Base-by-base conservation (phyloP, 805 yeast species). In the Scheffersomyces spartinae region DNA sequence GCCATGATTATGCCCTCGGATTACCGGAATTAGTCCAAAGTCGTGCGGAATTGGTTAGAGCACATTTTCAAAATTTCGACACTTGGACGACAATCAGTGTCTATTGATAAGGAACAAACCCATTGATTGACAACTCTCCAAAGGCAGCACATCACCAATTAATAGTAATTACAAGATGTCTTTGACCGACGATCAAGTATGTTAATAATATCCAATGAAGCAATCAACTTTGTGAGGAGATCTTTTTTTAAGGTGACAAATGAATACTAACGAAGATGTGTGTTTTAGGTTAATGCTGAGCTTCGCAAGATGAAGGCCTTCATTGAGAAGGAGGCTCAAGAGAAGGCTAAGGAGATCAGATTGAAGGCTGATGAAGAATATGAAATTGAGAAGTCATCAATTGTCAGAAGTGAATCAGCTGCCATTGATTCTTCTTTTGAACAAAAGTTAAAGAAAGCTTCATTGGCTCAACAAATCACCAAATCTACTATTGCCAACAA, bases 261-360 rank as follows among this genome's bases (percentile, higher is more conserved):
- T 9, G 17, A 24, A 13, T 7, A 10, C 6, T 9, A 5, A 15
- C 17, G 6, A 15, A 20, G 14, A 10, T 2, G 9, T 9, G 20
- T 5, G 4, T 17, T 15, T 7, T 29, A 86, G 85, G 97, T 88
- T 41, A 85, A 80, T 48, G 84, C 84, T 43, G 98, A 91, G 66
- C 81, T 91, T 57, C 76, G 77, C 54, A 91, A 91, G 68, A 91
- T 91, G 96, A 94, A 88, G 53, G 86, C 93, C 50, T 91, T 91
- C 75, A 91, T 91, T 71, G 83, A 80, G 62, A 91, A 88, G 71
- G 99, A 91, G 64, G 99, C 99, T 20, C 94, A 86, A 47, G 99
- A 91, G 57, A 91, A 91, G 64, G 95, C 97, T 40, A 83, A 82
- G 54, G 99, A 91, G 59, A 85, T 91, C 49, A 76, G 70, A 52